Evolutionary conservation across 208 protist genomes (phyloP).

Genomic region (Trypanosoma scelopori): DNA sequence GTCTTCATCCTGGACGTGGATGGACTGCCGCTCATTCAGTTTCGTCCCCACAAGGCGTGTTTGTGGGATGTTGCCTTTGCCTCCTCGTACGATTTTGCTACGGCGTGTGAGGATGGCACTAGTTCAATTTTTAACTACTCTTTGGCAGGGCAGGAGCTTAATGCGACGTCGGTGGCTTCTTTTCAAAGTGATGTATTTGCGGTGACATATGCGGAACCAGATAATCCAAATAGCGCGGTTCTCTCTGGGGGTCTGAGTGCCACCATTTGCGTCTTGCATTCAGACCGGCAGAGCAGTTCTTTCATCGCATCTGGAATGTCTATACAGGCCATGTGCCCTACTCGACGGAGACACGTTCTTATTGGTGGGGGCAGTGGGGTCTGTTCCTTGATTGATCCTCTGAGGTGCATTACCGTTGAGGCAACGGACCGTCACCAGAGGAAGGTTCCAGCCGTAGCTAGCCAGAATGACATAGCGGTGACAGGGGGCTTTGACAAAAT

Average conservation of each 20-base stretch:
- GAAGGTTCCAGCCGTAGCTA: constrained; percentile 85
- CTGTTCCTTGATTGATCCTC: constrained; percentile 78
- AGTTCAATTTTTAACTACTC: constrained; percentile 90
- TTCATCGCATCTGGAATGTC: constrained; percentile 84
- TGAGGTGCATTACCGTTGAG: constrained; percentile 60
- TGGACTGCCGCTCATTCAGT: constrained; percentile 86
- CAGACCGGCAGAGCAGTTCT: constrained; percentile 81
- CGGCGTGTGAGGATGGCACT: constrained; percentile 84
- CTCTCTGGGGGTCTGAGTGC: constrained; percentile 84
- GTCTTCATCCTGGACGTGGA: constrained; percentile 84
- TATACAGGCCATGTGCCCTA: constrained; percentile 83
- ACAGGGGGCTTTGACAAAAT: constrained; percentile 86
- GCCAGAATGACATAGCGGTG: constrained; percentile 54
- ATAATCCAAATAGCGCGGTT: constrained; percentile 74
- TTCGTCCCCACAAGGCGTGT: constrained; percentile 87
- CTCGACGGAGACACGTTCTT: constrained; percentile 63
- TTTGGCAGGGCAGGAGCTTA: constrained; percentile 69
- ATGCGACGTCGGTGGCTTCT: constrained; percentile 76
- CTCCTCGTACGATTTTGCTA: constrained; percentile 84
- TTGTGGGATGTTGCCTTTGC: constrained; percentile 88
- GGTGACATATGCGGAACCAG: constrained; percentile 74
- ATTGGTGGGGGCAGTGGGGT: constrained; percentile 81
- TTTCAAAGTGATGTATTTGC: constrained; percentile 90
- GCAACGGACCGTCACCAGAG: constrained; percentile 69
- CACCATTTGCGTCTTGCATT: constrained; percentile 86